Conservation (phyloP, 2,329 filamentous ascomycete species). For the Arthrobotrys musiformis region DNA sequence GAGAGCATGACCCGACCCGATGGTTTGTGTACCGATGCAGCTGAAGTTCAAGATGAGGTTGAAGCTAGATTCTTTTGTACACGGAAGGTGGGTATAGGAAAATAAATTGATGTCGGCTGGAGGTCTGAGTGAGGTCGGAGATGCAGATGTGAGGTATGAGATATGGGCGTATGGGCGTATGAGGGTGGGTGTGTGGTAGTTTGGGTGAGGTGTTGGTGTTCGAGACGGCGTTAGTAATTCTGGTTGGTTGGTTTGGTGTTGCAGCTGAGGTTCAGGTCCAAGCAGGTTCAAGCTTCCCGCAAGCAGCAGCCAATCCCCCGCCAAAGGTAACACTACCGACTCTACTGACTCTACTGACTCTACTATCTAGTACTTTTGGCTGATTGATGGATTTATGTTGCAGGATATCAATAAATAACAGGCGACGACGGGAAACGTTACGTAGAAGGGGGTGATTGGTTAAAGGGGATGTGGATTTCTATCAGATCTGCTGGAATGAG, state of each 20-base stretch:
- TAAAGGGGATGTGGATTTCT: too few relatives aligned
- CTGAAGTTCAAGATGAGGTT: conserved; percentile 9
- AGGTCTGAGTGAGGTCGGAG: conserved; percentile 3
- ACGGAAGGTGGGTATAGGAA: not conserved
- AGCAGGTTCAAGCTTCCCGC: not conserved
- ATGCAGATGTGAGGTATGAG: not conserved
- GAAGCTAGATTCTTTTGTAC: too few relatives aligned
- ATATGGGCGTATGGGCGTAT: not conserved
- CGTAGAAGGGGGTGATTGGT: too few relatives aligned
- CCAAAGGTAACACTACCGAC: conserved; percentile 20
- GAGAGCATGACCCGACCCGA: conserved; percentile 51
- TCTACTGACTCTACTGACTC: too few relatives aligned
- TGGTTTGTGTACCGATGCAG: conserved; percentile 13
- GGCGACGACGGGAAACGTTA: not conserved
- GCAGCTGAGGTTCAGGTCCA: conserved; percentile 26
- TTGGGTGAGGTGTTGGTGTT: not conserved
- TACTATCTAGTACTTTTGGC: too few relatives aligned
- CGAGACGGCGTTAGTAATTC: conserved; percentile 31
- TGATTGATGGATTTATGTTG: not conserved
- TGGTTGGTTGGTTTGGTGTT: conserved; percentile 32
- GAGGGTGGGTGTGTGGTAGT: not conserved
- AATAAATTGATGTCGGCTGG: not conserved
- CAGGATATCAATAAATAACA: too few relatives aligned
- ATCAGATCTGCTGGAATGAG: not conserved
- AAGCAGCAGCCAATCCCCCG: conserved; percentile 28